These are phyloP conservation scores for Parachaetomium inaequale DNA, from an alignment of 495 filamentous ascomycete genomes.

Conservation along the genomic window DNA sequence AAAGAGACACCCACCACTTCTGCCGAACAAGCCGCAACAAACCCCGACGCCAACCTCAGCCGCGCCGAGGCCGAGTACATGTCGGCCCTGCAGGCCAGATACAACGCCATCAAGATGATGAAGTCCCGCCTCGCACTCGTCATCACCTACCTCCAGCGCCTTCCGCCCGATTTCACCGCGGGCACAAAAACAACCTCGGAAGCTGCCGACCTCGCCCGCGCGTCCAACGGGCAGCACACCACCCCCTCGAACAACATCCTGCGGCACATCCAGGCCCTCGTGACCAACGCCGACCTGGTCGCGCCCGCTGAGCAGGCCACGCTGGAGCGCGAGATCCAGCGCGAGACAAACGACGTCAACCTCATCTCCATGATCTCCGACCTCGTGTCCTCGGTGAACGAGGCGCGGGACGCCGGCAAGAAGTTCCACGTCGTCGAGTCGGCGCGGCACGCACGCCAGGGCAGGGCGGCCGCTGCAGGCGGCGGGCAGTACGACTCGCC, in stretches of 20 bases:
- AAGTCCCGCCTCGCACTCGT: conserved; percentile 79
- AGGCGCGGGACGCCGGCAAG: conserved; percentile 65
- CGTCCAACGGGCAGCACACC: conserved; percentile 42
- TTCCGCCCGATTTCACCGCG: conserved; percentile 61
- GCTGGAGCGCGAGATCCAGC: conserved; percentile 55
- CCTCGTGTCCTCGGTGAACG: conserved; percentile 62
- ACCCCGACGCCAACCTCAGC: conserved; percentile 55
- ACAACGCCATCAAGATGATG: conserved; percentile 89
- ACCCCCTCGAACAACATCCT: conserved; percentile 61
- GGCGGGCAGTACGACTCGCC: neutral
- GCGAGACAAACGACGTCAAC: conserved; percentile 74
- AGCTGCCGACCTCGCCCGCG: conserved; percentile 34
- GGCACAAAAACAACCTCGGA: conserved; percentile 36
- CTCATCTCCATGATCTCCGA: conserved; percentile 67
- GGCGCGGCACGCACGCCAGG: conserved; percentile 25
- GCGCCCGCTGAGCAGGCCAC: conserved; percentile 48
- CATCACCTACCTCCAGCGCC: conserved; percentile 69
- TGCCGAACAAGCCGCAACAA: conserved; percentile 20
- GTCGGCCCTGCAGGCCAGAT: conserved; percentile 70
- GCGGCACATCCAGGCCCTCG: conserved; percentile 61
- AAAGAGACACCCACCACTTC: conserved; percentile 31
- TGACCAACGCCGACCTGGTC: conserved; percentile 59
- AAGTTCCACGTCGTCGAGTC: conserved; percentile 63
- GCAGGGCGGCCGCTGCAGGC: neutral
- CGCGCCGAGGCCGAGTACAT: conserved; percentile 74